A percentile compares a stretch with the other conserved stretches of the same genome.
Conservation (phyloP, 805 yeast genomes). For the Wickerhamomyces bisporus region DNA sequence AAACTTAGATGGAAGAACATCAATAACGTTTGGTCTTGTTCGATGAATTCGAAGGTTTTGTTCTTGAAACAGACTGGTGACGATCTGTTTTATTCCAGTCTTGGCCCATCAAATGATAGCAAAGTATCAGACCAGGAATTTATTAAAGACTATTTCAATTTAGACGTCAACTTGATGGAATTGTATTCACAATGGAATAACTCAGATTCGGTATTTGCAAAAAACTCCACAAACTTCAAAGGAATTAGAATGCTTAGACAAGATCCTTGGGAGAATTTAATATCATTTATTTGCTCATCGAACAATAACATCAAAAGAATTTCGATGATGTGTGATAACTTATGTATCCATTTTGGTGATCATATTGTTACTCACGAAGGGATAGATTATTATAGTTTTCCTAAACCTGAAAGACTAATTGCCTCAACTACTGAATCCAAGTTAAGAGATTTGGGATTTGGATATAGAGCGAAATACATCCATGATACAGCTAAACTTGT, state of each 20-base stretch:
- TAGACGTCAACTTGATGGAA: slow-evolving; percentile 46
- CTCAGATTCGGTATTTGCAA: slow-evolving; percentile 46
- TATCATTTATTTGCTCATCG: slow-evolving; percentile 91
- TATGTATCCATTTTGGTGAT: slow-evolving; percentile 69
- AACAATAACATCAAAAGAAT: slow-evolving; percentile 93
- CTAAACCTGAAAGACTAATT: slow-evolving; percentile 51
- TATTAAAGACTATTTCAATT: slow-evolving; percentile 65
- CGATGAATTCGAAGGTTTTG: slow-evolving; percentile 54
- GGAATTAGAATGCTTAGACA: slow-evolving; percentile 87
- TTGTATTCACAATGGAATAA: slow-evolving; percentile 60
- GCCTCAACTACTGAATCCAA: slow-evolving; percentile 35
- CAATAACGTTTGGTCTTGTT: slow-evolving; percentile 61
- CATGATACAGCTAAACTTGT: slow-evolving; percentile 61
- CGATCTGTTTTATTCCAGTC: slow-evolving; percentile 46
- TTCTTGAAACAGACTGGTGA: slow-evolving; percentile 56
- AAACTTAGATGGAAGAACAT: slow-evolving; percentile 56
- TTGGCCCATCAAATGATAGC: slow-evolving; percentile 24
- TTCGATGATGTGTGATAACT: slow-evolving; percentile 82
- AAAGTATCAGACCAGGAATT: slow-evolving; percentile 37
- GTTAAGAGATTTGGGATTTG: slow-evolving; percentile 56
- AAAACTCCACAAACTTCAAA: slow-evolving; percentile 33
- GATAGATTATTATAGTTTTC: slow-evolving; percentile 64
- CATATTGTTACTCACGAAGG: slow-evolving; percentile 50
- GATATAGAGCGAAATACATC: slow-evolving; percentile 88
- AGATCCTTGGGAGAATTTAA: slow-evolving; percentile 94